Percentiles rank a stretch among this genome's conserved stretches.
Conservation (phyloP, 2,329 filamentous ascomycete genomes). For the Hymenoscyphus scutula region DNA sequence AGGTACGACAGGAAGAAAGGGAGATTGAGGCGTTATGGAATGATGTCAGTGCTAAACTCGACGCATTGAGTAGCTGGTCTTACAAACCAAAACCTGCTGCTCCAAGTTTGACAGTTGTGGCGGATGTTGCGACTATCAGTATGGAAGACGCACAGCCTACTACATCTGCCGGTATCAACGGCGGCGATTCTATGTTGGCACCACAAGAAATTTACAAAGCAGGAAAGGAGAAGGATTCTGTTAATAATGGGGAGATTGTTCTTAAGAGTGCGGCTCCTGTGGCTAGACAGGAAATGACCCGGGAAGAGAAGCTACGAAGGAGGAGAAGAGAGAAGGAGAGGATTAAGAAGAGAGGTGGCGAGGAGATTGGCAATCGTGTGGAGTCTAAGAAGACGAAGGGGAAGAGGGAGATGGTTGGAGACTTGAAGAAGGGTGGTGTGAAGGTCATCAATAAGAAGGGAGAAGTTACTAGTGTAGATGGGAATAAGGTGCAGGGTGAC, state of each 20-base stretch:
- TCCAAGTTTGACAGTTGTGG: conserved; percentile 79
- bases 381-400: conserved; percentile 59
- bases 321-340: conserved; percentile 84
- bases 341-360: conserved; percentile 65
- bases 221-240: conserved; percentile 57
- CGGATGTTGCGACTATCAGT: conserved; percentile 84
- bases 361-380: conserved; percentile 46
- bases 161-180: conserved; percentile 70
- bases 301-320: conserved; percentile 77
- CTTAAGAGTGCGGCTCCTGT: conserved; percentile 75
- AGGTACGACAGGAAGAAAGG: conserved; percentile 74
- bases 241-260: conserved; percentile 68
- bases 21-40: conserved; percentile 84
- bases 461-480: conserved; percentile 78
- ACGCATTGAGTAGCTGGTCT: conserved; percentile 89
- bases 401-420: conserved; percentile 47
- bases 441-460: conserved; percentile 91
- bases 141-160: conserved; percentile 96
- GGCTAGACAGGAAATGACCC: conserved; percentile 79
- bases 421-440: conserved; percentile 79
- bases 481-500: conserved; percentile 64
- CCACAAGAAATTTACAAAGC: conserved; percentile 92
- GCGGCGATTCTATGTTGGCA: conserved; percentile 72
- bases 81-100: conserved; percentile 87
- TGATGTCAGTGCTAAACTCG: conserved; percentile 74